phyloP scores from a whole-genome alignment of 2,329 filamentous ascomycete species.

The Phaeosphaeria sp. region DNA sequence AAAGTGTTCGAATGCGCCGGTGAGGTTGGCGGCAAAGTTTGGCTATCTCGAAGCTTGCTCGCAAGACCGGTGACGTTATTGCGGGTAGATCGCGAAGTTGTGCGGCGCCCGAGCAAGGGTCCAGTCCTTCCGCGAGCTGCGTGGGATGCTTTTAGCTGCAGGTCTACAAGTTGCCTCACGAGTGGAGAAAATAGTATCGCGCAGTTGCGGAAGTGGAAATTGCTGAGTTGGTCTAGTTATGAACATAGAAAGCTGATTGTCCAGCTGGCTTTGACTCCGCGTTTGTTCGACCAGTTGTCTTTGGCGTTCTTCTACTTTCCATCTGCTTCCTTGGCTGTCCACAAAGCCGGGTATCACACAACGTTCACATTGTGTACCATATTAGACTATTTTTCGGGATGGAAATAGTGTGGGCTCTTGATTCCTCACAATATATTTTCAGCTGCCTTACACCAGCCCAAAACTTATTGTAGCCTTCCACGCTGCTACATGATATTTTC shows the following conservation, averaged over 20 bases:
- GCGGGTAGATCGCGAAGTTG: conserved; percentile 14
- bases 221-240: conserved; percentile 17
- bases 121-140: conserved; percentile 13
- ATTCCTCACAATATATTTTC: too few species aligned
- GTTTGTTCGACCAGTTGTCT: conserved; percentile 27
- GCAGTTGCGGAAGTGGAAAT: neutral
- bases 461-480: too few species aligned
- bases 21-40: conserved; percentile 28
- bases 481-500: too few species aligned
- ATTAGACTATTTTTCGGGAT: too few species aligned
- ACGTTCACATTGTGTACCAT: too few species aligned
- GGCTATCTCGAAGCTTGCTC: conserved; percentile 21
- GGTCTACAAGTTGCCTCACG: neutral
- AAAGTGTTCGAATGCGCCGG: conserved; percentile 3
- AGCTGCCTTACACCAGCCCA: too few species aligned
- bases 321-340: conserved; percentile 27
- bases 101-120: conserved; percentile 23
- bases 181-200: neutral
- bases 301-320: conserved; percentile 29
- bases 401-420: too few species aligned
- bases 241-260: conserved; percentile 13
- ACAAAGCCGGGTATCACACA: neutral
- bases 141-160: neutral
- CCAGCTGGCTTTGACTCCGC: conserved; percentile 25
- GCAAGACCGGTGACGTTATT: conserved; percentile 37